phyloP scores from a whole-genome alignment of 2,329 filamentous ascomycete species.

The Ambrosiella cleistominuta region DNA sequence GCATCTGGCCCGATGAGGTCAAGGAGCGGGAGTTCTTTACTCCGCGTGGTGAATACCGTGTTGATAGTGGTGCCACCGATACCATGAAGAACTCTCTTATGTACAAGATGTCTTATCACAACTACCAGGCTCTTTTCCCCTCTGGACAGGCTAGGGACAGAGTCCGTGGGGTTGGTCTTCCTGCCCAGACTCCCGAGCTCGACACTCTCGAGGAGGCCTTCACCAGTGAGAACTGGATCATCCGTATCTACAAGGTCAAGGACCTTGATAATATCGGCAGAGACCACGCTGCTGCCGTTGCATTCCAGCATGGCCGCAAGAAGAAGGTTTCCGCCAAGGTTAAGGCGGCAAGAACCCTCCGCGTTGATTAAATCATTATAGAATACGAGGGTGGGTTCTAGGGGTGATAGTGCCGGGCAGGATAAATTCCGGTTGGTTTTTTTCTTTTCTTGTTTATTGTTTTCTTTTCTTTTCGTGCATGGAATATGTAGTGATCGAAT shows the following conservation, averaged over 20 bases:
- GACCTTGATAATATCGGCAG: constrained; percentile 90
- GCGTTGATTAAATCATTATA: constrained; percentile 42
- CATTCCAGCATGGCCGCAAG: constrained; percentile 66
- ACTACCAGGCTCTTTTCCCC: constrained; percentile 84
- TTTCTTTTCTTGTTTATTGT: constrained; percentile 3
- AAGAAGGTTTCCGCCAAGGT: constrained; percentile 55
- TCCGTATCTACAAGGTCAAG: constrained; percentile 99
- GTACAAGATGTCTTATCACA: constrained; percentile 99
- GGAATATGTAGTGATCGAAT: background rate
- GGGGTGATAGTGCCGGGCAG: background rate
- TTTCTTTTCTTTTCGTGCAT: constrained; percentile 4
- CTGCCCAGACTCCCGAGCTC: constrained; percentile 69
- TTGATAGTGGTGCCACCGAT: constrained; percentile 82
- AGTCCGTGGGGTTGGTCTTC: constrained; percentile 64
- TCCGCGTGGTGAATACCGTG: constrained; percentile 76
- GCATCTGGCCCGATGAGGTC: constrained; percentile 98
- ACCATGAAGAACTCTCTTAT: constrained; percentile 99
- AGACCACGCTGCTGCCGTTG: constrained; percentile 53
- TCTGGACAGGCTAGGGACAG: constrained; percentile 78
- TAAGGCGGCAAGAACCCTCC: constrained; percentile 49
- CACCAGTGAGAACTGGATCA: constrained; percentile 99
- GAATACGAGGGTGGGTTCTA: background rate
- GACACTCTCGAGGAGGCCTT: constrained; percentile 91
- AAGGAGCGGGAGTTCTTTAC: constrained; percentile 97
- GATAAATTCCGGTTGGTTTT: background rate